Evolutionary conservation across 2,329 filamentous ascomycete genomes (phyloP).

Genomic region (Claviceps maximensis): DNA sequence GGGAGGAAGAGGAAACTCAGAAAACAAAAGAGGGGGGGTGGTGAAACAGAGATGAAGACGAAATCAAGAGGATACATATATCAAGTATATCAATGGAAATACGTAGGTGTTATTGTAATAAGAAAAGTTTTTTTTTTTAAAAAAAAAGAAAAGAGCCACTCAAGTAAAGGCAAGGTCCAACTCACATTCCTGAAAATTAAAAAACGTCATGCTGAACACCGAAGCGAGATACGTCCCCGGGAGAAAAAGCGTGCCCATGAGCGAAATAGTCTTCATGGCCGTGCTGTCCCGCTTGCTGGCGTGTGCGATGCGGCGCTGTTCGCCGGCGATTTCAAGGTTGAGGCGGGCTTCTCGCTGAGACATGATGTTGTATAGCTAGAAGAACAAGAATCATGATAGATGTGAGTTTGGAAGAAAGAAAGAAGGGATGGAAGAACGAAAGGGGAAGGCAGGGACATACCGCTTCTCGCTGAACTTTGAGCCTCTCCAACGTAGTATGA

Average conservation of each 20-base stretch:
- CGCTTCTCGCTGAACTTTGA: constrained; percentile 48
- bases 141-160: background rate
- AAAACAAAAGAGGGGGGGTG: background rate
- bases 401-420: background rate
- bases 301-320: constrained; percentile 45
- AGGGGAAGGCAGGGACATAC: constrained; percentile 25
- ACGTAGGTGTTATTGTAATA: background rate
- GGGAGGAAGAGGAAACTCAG: background rate
- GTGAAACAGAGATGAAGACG: no score
- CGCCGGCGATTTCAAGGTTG: constrained; percentile 48
- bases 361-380: constrained; percentile 51
- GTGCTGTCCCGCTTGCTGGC: constrained; percentile 48
- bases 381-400: no score
- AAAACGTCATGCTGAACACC: constrained; percentile 54
- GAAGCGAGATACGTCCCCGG: constrained; percentile 50
- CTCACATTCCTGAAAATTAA: constrained; percentile 42
- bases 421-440: background rate
- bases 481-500: constrained; percentile 44
- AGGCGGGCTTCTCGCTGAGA: constrained; percentile 51
- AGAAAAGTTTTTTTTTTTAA: no score
- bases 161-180: background rate
- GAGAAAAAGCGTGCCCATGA: constrained; percentile 50
- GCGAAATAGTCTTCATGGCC: constrained; percentile 52
- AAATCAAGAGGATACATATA: no score
- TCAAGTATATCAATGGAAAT: background rate